Base-by-base conservation (phyloP, 108 stramenopile species). In the Discostella stelligeroides region DNA sequence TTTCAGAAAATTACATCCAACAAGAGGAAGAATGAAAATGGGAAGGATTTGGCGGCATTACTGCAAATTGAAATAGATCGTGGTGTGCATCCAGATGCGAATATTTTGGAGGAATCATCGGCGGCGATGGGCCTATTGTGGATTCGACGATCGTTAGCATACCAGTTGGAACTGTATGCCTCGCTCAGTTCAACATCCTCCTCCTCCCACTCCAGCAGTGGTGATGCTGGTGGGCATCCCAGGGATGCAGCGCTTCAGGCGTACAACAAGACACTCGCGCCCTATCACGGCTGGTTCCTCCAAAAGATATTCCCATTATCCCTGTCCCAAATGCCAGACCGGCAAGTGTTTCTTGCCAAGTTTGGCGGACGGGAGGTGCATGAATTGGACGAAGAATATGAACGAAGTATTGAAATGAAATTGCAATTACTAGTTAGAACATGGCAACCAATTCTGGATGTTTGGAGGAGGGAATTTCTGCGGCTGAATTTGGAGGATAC, bases 91-190 rank as follows among this genome's bases (percentile, higher is more conserved):
- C 34, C 34, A 34, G 60, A 82, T 41, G 81, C 80, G 0, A 72
- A 63, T 43, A 18, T 72, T 7, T 53, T 88, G 12, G 47, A 76
- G 23, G 84, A 88, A 54, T 69, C 76, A 18, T 84, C 82, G 15
- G 87, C 81, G 7, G 84, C 87, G 18, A 82, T 88, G 64, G 87
- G 87, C 18, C 66, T 88, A 8, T 48, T 88, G 28, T 88, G 87
- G 87, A 78, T 88, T n/a, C 75, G 84, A 13, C 82, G 87, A 6
- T 74, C 81, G 8, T 49, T 88, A 12, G 75, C 73, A 46, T 88
- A 84, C 70, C 84, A 88, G 50, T 37, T 67, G 23, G 71, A 85
- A 34, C 59, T 83, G 80, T 88, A 74, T 53, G 56, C 51, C 20
- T 69, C 72, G 18, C 61, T 87, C n/a, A 53, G 83, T 39, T 46